These are phyloP conservation scores for Colletotrichum destructivum DNA, from an alignment of 2,329 filamentous ascomycete species.

Conservation along the genomic window DNA sequence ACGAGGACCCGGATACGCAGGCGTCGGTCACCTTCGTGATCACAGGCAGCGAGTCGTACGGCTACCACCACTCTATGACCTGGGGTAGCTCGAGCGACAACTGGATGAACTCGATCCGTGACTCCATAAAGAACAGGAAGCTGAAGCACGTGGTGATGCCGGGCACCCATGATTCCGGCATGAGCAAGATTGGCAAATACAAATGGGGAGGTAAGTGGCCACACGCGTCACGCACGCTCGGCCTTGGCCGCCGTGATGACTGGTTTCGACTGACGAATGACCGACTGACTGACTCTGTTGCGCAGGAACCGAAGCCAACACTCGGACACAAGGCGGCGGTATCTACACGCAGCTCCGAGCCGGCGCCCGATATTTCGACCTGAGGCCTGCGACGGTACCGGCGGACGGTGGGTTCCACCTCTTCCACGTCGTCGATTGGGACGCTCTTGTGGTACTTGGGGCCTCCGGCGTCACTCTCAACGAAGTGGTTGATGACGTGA, in stretches of 20 bases:
- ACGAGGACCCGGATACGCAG: constrained; percentile 50
- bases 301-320: constrained; percentile 53
- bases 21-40: constrained; percentile 53
- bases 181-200: constrained; percentile 54
- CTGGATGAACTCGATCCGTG: constrained; percentile 53
- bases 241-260: too few relatives aligned
- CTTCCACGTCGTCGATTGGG: too few relatives aligned
- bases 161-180: constrained; percentile 65
- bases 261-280: too few relatives aligned
- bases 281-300: too few relatives aligned
- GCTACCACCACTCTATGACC: constrained; percentile 51
- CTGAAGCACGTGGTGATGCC: constrained; percentile 64
- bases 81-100: constrained; percentile 43
- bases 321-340: constrained; percentile 61
- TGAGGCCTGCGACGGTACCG: constrained; percentile 48
- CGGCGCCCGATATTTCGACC: constrained; percentile 64
- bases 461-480: constrained; percentile 59
- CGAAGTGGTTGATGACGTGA: constrained; percentile 60
- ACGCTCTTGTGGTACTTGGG: too few relatives aligned
- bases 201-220: too few relatives aligned
- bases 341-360: constrained; percentile 61
- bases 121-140: constrained; percentile 54
- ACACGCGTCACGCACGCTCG: too few relatives aligned
- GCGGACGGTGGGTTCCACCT: too few relatives aligned
- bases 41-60: constrained; percentile 52